Evolutionary conservation across 106 monocot genomes (phyloP), one percentile per base, ranked within the genome.

Genomic region (Dioscorea zingiberensis): DNA sequence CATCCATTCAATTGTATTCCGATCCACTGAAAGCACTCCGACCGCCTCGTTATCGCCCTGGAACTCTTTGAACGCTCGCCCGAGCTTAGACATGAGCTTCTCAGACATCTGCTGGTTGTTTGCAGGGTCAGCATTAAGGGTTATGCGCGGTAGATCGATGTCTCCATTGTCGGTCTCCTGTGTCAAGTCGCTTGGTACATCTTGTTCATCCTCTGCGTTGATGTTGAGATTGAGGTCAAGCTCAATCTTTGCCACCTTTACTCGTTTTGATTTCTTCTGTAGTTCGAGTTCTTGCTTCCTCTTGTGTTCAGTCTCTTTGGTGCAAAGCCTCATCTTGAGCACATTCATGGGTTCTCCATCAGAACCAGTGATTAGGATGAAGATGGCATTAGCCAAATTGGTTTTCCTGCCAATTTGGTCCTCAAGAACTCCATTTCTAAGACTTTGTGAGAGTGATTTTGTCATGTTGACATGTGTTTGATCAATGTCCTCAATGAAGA

Each of bases 401-500:
- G 74, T 47, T 12, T 66, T 64, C 46, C 65, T 62, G 9, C 71
- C 76, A 21, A 25, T 57, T 18, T 48, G 38, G 47, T 74, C 78
- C 55, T 57, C 48, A 3, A 86, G 65, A 47, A 44, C 44, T 8
- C 92, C 88, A 27, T 46, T 80, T 51, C 69, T 67, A 21, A 76
- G 53, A 21, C 74, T 67, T 28, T 69, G 47, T 2, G 69, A 29
- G 21, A 88, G 66, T 18, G 67, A 60, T 48, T 58, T 27, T 9
- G 66, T 10, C 44, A 79, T 77, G 8, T 64, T 62, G 0, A 53
- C 55, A 17, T 58, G 74, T 11, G 72, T 74, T 65, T 22, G 59
- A 73, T 84, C 73, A 11, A 84, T 66, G 66, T 45, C 60, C 44
- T 92, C 86, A 6, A 97, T 80, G 53, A 78, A 48, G 25, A 85